These are phyloP conservation scores for Phaffomyces antillensis DNA, from an alignment of 805 yeast species.

Conservation along the genomic window DNA sequence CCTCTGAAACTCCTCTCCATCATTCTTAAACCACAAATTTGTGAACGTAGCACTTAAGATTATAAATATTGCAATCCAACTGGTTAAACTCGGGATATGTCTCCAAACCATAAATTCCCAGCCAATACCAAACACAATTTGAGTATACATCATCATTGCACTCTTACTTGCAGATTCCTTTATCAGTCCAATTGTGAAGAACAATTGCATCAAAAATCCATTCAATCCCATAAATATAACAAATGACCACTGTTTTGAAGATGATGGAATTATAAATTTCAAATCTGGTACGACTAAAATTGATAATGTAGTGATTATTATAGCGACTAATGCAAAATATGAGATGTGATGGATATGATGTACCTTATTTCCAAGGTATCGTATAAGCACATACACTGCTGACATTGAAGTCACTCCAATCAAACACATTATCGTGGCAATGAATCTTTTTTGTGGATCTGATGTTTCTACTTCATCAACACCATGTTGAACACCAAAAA, in stretches of 20 bases:
- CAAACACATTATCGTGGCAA: constrained; percentile 54
- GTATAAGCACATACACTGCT: constrained; percentile 52
- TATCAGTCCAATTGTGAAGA: constrained; percentile 71
- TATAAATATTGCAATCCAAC: not conserved
- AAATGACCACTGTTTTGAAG: constrained; percentile 55
- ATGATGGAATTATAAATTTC: constrained; percentile 49
- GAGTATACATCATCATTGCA: constrained; percentile 61
- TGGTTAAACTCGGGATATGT: constrained; percentile 26
- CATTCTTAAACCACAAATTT: not conserved
- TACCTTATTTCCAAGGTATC: constrained; percentile 63
- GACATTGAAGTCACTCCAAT: constrained; percentile 62
- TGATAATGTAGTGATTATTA: constrained; percentile 44
- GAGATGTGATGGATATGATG: constrained; percentile 73
- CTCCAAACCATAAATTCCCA: constrained; percentile 66
- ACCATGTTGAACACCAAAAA: constrained; percentile 39
- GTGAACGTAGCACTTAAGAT: not conserved
- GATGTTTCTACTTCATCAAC: constrained; percentile 39
- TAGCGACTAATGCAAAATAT: constrained; percentile 55
- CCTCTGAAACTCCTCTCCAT: not conserved
- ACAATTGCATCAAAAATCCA: constrained; percentile 73
- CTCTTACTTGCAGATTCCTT: constrained; percentile 67
- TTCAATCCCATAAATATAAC: constrained; percentile 53
- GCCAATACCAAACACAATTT: constrained; percentile 62
- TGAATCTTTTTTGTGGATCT: constrained; percentile 42
- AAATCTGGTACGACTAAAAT: constrained; percentile 47